Percentiles rank a stretch among this genome's conserved stretches.
Evolutionary conservation across 192 early-diverging fungal species (phyloP).

Genomic region (Umbelopsis sp.): DNA sequence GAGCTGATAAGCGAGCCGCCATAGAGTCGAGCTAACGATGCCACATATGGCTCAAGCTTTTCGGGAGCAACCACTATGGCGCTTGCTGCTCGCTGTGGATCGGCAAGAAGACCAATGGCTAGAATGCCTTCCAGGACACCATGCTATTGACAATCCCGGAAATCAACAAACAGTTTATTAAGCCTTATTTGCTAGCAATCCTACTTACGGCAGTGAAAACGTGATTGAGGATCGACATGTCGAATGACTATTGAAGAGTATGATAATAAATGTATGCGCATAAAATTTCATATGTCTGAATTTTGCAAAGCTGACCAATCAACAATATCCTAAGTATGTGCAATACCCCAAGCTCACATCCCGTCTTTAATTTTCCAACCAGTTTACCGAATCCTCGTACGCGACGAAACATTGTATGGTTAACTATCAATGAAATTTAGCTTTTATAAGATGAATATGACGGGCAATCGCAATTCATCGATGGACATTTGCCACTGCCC

Average conservation of each 20-base stretch:
- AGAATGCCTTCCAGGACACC: neutral
- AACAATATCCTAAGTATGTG: too few species aligned
- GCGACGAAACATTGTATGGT: too few species aligned
- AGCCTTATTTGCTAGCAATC: neutral
- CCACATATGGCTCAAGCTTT: conserved; percentile 2
- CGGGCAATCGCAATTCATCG: neutral
- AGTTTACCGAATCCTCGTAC: too few species aligned
- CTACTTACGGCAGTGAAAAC: conserved; percentile 5
- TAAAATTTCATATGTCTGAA: too few species aligned
- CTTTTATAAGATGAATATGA: conserved; percentile 2
- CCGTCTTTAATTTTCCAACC: too few species aligned
- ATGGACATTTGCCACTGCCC: neutral
- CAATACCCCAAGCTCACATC: too few species aligned
- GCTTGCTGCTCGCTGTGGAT: too few species aligned
- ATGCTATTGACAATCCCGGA: neutral
- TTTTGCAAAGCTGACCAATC: too few species aligned
- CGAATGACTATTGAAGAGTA: neutral
- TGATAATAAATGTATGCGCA: too few species aligned
- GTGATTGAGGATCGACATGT: neutral
- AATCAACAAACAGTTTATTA: neutral
- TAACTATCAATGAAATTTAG: neutral
- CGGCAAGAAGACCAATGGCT: neutral
- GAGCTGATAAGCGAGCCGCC: neutral
- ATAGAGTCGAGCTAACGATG: neutral
- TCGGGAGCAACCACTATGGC: neutral